These are phyloP conservation scores for Chaetomium globosum DNA, from an alignment of 2,329 filamentous ascomycete genomes.

Conservation along the genomic window DNA sequence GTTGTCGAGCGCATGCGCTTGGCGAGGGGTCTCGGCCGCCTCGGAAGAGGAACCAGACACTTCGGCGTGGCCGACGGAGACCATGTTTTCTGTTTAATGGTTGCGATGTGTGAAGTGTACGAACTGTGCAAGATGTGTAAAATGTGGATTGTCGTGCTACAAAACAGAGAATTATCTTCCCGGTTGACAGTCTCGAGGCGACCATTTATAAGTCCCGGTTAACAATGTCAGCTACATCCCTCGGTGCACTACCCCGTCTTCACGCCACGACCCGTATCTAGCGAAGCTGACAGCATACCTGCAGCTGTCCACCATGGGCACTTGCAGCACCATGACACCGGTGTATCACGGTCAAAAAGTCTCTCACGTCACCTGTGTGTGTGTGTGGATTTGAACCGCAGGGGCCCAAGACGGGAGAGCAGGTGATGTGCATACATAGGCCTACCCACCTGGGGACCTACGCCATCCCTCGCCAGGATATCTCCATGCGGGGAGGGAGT, in stretches of 20 bases:
- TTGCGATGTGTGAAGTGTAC: neutral
- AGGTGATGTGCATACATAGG: neutral
- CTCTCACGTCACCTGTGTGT: neutral
- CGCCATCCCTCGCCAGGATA: neutral
- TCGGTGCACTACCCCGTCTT: neutral
- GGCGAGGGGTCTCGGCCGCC: neutral
- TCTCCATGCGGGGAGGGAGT: too few species aligned
- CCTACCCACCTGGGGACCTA: neutral
- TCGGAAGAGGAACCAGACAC: neutral
- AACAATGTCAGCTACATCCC: neutral
- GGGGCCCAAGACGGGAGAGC: neutral
- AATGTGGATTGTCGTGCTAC: neutral
- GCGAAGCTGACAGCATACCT: neutral
- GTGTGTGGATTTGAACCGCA: neutral
- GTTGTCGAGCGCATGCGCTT: neutral
- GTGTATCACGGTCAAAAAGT: neutral
- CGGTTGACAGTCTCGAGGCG: neutral
- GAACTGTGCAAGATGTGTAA: neutral
- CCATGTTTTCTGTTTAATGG: neutral
- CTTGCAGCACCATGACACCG: slow-evolving; percentile 4
- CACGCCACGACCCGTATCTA: slow-evolving; percentile 2
- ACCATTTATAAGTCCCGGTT: neutral
- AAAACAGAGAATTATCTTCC: neutral
- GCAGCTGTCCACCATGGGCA: neutral
- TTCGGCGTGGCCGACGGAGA: neutral